Conservation (phyloP, 176 grass and related monocot genomes). For the Hordeum marinum region DNA sequence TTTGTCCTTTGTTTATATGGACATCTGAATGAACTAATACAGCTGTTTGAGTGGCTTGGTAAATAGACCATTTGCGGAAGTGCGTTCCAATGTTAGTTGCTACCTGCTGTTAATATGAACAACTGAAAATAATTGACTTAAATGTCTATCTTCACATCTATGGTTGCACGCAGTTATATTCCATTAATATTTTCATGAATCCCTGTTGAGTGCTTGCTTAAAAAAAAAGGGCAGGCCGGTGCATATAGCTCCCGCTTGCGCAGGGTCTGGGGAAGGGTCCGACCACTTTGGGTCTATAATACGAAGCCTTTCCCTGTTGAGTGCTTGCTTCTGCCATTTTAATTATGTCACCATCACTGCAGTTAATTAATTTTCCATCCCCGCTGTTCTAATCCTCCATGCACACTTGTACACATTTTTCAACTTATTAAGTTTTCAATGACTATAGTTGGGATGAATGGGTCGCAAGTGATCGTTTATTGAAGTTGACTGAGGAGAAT, state of each 20-base stretch:
- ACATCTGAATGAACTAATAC: neutral
- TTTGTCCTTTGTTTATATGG: neutral
- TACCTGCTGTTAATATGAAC: neutral
- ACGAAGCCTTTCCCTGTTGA: constrained; percentile 9
- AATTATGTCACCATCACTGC: neutral
- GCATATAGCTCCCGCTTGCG: too few relatives aligned
- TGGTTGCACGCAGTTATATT: neutral
- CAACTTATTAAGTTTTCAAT: constrained; percentile 29
- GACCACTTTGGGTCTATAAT: too few relatives aligned
- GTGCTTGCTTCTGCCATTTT: neutral
- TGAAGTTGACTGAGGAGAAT: constrained; percentile 80
- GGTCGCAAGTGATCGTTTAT: constrained; percentile 67
- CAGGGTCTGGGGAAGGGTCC: too few relatives aligned
- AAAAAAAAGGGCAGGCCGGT: too few relatives aligned
- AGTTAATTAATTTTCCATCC: constrained; percentile 11
- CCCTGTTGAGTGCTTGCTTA: neutral
- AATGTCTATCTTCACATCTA: neutral
- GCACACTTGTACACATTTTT: constrained; percentile 8
- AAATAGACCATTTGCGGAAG: neutral
- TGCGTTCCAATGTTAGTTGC: neutral
- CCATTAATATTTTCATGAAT: neutral
- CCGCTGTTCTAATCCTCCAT: constrained; percentile 16
- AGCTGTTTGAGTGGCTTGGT: neutral
- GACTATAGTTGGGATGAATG: constrained; percentile 91
- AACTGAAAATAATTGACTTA: neutral